Evolutionary conservation across 2,329 filamentous ascomycete species (phyloP), one percentile per base, ranked within the genome.

Genomic region (Aplosporella prunicola): DNA sequence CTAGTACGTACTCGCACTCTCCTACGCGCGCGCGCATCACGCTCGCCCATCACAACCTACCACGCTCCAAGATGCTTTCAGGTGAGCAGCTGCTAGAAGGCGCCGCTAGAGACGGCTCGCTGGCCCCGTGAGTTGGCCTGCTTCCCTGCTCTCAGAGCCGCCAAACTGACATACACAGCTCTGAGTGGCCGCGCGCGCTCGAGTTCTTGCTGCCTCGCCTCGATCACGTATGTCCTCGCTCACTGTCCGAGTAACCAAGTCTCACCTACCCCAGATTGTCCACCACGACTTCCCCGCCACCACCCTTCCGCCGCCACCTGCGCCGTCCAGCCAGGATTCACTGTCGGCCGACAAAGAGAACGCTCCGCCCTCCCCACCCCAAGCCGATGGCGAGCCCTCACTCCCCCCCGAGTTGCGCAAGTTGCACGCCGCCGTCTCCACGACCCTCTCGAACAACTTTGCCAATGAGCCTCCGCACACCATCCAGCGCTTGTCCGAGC

Each of bases 401-500:
- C 32, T 61, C 14, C 57, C 60, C 5, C 45, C 50, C 30, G 56
- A 56, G 25, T 51, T 49, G 9, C 47, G 51, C 15, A 51, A 45
- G 41, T 53, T 55, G 41, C 59, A 53, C 48, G 47, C 47, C 3
- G 52, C 53, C 0, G 60, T 64, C 42, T 50, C 52, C 2, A 45
- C 61, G 5, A 77, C 79, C 11, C 67, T 94, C 25, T 67, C 62
- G 33, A 68, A 67, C 3, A 74, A 72, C 47, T 98, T 98, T 60
- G 56, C 74, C 15, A 66, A 68, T 3, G 74, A 82, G 49, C 89
- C 91, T 1, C 91, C 91, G 0, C 86, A 96, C 57, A 96, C 91
- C 3, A 74, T 95, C 44, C 91, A 98, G 62, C 82, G 91, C 25
- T 73, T 98, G 15, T 78, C 87, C 15, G 91, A 98, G 66, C 78